Evolutionary conservation across 1,139 yeast genomes (phyloP), one percentile per base, ranked within the genome.

Genomic region (Citeromyces hawaiiensis): DNA sequence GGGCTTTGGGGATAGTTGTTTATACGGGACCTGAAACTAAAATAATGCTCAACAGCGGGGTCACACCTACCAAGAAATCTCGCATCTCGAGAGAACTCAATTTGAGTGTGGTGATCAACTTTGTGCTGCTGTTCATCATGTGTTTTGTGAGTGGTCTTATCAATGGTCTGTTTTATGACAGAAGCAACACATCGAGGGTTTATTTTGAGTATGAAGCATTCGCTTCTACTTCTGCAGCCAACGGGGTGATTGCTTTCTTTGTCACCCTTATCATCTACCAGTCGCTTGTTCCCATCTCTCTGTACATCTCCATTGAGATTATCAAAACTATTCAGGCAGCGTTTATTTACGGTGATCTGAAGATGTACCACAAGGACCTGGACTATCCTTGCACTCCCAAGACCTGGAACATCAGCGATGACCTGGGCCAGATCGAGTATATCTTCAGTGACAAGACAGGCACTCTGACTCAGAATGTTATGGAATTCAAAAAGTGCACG

Each of bases 371-470:
- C 54, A 83, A 74, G 39, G 76, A 69, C 45, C 64, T 91, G 46
- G 96, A 91, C 57, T 88, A 83, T 55, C 96, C 97, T 1, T 91
- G 98, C 60, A 77, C 91, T 4, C 97, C 98, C 7, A 88, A 91
- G 56, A 73, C 96, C 0, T 91, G 98, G 98, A 86, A 83, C 55
- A 88, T 91, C 41, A 86, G 96, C 10, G 98, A 91, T 62, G 98
- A 91, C 59, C 68, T 91, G 53, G 98, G 98, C 27, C 96, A 87
- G 55, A 83, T 87, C 49, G 93, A 85, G 52, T 86, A 83, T 54
- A 82, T 87, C 27, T 87, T 87, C 59, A 82, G 94, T 55, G 96
- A 87, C 56, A 87, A 87, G 55, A 87, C 96, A 0, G 96, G 96
- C 23, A 87, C 96, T 0, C 67, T 87, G 46, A 87, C 96, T 0